Base-by-base conservation (phyloP, 352 stramenopile genomes). In the Globisporangium cederbergense region DNA sequence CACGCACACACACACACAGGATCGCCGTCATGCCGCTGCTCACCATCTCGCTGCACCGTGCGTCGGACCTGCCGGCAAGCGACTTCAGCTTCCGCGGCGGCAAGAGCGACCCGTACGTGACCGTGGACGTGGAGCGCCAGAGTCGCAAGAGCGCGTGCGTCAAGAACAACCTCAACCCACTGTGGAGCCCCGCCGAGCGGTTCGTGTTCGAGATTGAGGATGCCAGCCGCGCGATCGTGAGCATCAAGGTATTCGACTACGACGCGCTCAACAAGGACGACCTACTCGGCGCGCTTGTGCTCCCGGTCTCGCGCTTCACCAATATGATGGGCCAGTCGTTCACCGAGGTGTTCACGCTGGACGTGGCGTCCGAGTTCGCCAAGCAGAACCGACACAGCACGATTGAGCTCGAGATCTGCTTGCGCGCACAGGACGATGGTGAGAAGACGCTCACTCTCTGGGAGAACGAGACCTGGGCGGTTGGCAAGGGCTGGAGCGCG, bases 51-150 rank as follows among this genome's bases (percentile, higher is more conserved):
- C 64, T 91, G 30, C 70, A 72, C 32, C 53, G 75, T 45, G 79
- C 78, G 2, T 62, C 65, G 9, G 80, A 93, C 67, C 75, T 93
- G 13, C 71, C 74, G 18, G 79, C 74, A 43, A 87, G 77, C 51
- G 84, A 93, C 70, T 89, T 77, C 54, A 79, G 59, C 60, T 58
- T 89, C 47, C 58, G 64, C 22, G 79, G 81, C 57, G 74, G 73
- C 38, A 90, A 86, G 67, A 93, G 81, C 62, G 84, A 93, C 58
- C 84, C 84, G 65, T 93, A 89, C 63, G 80, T 93, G 62, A 72
- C 82, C 9, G 66, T 93, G 56, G 71, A 77, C 13, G 67, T 91
- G 10, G 75, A 75, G 55, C 72, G 74, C 22, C 62, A 78, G 56
- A 74, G 75, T 52, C 74, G 82, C 66, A 78, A 83, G 70, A 93